Conservation (phyloP, 164 flowering plant species). For the Vitis cinerea region DNA sequence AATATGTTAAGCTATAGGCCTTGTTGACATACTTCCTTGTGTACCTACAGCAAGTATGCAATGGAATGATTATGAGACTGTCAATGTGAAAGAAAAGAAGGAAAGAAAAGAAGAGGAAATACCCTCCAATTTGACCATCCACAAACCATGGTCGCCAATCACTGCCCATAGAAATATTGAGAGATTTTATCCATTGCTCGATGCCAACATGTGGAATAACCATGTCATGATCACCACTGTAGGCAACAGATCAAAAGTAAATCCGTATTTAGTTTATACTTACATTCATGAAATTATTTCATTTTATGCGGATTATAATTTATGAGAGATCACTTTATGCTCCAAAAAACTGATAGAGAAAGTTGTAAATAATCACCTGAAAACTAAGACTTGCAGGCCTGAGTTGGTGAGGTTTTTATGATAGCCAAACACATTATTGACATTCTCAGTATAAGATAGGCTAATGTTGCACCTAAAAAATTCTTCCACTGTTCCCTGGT, state of each 20-base stretch:
- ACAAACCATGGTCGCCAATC: conserved; percentile 35
- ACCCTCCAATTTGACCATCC: conserved; percentile 32
- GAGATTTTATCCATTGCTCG: conserved; percentile 17
- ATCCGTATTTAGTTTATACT: no score
- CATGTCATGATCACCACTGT: conserved; percentile 34
- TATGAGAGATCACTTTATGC: no score
- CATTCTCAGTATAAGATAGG: conserved; percentile 12
- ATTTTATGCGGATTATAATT: no score
- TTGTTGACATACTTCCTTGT: neutral
- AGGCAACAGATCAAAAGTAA: neutral
- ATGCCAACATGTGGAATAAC: conserved; percentile 16
- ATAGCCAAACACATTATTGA: conserved; percentile 3
- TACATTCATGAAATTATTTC: no score
- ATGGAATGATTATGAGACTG: no score
- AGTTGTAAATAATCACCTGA: conserved; percentile 14
- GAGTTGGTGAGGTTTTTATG: conserved; percentile 18
- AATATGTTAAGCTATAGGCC: conserved; percentile 1
- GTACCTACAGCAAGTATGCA: neutral
- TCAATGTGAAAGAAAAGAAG: no score
- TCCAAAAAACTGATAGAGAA: no score
- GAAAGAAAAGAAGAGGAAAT: no score
- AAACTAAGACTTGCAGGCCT: conserved; percentile 11
- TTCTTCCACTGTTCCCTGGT: conserved; percentile 19
- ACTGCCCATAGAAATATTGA: conserved; percentile 2
- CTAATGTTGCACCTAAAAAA: conserved; percentile 23